Base-by-base conservation (phyloP, 2,329 filamentous ascomycete species). In the Neopestalotiopsis sp. region DNA sequence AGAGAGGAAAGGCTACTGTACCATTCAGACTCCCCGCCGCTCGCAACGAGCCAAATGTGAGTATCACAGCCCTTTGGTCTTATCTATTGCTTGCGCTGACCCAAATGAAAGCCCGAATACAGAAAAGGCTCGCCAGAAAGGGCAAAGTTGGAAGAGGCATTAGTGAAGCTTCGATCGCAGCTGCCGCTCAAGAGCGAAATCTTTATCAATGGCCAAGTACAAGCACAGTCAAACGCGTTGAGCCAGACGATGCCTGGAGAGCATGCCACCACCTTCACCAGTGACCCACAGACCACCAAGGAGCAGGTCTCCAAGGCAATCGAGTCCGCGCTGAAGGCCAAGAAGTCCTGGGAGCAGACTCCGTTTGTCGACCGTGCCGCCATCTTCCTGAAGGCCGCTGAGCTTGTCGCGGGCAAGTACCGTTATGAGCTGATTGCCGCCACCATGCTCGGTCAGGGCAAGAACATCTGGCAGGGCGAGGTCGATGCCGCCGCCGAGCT, bases 401-500 rank as follows among this genome's bases (percentile, higher is more conserved):
- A 98, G 79, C 86, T 99, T 71, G 90, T 99, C 74, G 86, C 92
- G 67, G 92, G 89, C 72, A 98, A 98, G 84, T 98, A 99, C 83
- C 90, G 96, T 78, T 98, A 97, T 82, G 94, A 98, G 68, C 89
- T 99, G 75, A 97, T 98, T 93, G 95, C 96, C 9, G 90, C 94
- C 58, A 98, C 96, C 14, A 97, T 98, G 90, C 86, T 97, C 40
- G 96, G 95, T 70, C 95, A 99, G 83, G 95, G 96, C 76, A 98
- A 98, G 89, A 98, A 98, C 80, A 94, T 94, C 59, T 98, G 94
- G 94, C 95, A 99, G 83, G 95, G 96, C 17, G 95, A 99, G 87
- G 98, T 98, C 72, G 95, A 98, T 81, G 89, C 95, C 53, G 95
- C 95, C 20, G 95, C 95, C 7, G 96, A 99, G 86, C 83, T 97